Evolutionary conservation across 148 eudicot genomes (phyloP), one percentile per base, ranked within the genome.

Genomic region (Nyssa sinensis): DNA sequence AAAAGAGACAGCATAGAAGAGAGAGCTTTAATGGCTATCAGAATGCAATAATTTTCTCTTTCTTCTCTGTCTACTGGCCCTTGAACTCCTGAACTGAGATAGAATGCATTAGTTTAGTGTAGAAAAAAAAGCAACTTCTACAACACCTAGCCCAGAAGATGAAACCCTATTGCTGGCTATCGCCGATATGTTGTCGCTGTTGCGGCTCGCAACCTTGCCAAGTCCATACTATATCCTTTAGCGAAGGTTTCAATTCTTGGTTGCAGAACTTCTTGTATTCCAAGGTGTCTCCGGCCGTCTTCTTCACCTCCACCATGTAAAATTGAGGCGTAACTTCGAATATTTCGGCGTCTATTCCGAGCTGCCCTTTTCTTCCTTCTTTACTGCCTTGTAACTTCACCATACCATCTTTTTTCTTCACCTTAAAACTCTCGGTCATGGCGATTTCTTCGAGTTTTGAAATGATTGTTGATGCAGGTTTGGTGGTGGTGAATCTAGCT

Each of bases 231-330:
- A 90, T 81, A 33, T 90, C 95, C 62, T 87, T 84, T 3, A 94
- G 86, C 3, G 87, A 87, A 77, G 97, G 97, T 76, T 69, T 92
- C 80, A 94, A 67, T 3, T 84, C 95, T 19, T 74, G 70, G 75
- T 88, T 75, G 67, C 86, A 87, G 70, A 94, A 90, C 24, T 83
- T 74, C 7, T 44, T 68, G 51, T 92, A 94, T 71, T 94, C 98
- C 63, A 88, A 37, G 0, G 97, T 87, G 70, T 94, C 97, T 3
- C 98, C 98, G 0, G 89, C 75, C 7, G 81, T 73, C 73, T 94
- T 94, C 81, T 81, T 94, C 64, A 94, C 81, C 82, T 94, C 98
- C 78, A 94, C 86, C 72, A 94, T 72, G 55, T 90, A 91, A 58
- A 90, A 82, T 41, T 83, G 82, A 21, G 98, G 97, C 23, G 97